phyloP scores from a whole-genome alignment of 805 yeast genomes.

The Allodekkera sacchari region DNA sequence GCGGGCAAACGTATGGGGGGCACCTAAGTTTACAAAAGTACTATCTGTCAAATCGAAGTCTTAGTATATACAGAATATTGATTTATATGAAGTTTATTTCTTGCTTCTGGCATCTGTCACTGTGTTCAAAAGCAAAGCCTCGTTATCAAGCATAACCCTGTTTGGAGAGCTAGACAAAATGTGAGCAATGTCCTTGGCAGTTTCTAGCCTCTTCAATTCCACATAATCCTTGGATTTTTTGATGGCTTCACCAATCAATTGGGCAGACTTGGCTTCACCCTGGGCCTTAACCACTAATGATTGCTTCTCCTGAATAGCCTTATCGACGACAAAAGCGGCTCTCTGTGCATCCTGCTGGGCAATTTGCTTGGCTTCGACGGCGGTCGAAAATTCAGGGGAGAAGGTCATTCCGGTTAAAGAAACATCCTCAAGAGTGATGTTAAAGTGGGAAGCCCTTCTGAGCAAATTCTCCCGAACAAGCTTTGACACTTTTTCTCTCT shows the following conservation, averaged over 20 bases:
- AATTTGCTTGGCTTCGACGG: conserved; percentile 97
- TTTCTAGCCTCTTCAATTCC: conserved; percentile 92
- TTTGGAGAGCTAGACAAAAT: conserved; percentile 85
- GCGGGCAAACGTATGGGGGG: too few relatives aligned
- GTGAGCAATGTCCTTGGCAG: conserved; percentile 90
- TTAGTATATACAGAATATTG: too few relatives aligned
- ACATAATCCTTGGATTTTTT: conserved; percentile 94
- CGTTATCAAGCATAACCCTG: conserved; percentile 84
- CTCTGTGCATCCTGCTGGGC: conserved; percentile 99
- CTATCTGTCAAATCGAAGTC: too few relatives aligned
- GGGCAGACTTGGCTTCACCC: conserved; percentile 98
- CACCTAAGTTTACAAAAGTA: too few relatives aligned
- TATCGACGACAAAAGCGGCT: conserved; percentile 94
- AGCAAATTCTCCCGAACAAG: conserved; percentile 85
- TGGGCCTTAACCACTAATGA: conserved; percentile 94
- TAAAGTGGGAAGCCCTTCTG: conserved; percentile 86
- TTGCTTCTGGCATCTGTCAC: conserved; percentile 64
- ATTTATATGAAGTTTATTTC: too few relatives aligned
- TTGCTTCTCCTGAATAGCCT: conserved; percentile 96
- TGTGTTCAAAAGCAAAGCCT: conserved; percentile 84
- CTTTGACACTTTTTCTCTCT: conserved; percentile 91
- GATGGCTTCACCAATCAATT: conserved; percentile 97
- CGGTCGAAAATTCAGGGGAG: conserved; percentile 94
- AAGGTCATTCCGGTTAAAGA: conserved; percentile 95
- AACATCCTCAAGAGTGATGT: conserved; percentile 85